These are phyloP conservation scores for Candida ipomoeae DNA, from an alignment of 805 yeast genomes.

Conservation along the genomic window DNA sequence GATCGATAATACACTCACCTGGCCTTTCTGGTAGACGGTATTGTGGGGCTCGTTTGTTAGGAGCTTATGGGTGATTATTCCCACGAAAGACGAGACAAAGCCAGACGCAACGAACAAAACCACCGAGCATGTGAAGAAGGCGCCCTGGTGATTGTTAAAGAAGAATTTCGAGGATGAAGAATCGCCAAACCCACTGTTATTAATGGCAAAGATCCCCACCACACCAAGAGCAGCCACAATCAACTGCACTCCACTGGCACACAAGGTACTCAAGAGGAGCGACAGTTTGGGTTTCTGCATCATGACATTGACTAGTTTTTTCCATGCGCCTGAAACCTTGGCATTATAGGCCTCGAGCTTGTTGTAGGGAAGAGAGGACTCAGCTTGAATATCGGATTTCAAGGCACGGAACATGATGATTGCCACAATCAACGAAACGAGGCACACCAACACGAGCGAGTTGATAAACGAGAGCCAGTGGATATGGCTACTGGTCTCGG, in stretches of 20 bases:
- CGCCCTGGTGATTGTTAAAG: conserved; percentile 64
- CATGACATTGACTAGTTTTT: conserved; percentile 49
- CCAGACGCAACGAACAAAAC: conserved; percentile 66
- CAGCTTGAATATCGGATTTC: conserved; percentile 43
- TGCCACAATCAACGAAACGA: conserved; percentile 62
- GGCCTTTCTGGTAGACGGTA: conserved; percentile 22
- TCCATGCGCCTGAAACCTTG: conserved; percentile 39
- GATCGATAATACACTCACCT: conserved; percentile 21
- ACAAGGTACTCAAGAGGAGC: conserved; percentile 48
- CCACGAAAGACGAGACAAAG: conserved; percentile 67
- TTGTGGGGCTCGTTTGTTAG: conserved; percentile 37
- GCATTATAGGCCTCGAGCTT: conserved; percentile 1
- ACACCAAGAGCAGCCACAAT: conserved; percentile 62
- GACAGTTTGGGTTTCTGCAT: conserved; percentile 49
- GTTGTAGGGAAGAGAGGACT: conserved; percentile 20
- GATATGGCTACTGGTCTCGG: conserved; percentile 43
- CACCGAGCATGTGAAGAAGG: conserved; percentile 58
- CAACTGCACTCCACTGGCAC: conserved; percentile 74
- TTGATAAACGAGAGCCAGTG: conserved; percentile 79
- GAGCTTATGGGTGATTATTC: conserved; percentile 58
- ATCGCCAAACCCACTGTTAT: conserved; percentile 22
- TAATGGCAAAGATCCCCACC: conserved; percentile 45
- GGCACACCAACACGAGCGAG: conserved; percentile 59
- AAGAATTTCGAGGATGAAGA: conserved; percentile 46
- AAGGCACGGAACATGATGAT: conserved; percentile 57